These are phyloP conservation scores for Carex cristatella DNA, from an alignment of 176 grass and related monocot genomes.

Conservation along the genomic window DNA sequence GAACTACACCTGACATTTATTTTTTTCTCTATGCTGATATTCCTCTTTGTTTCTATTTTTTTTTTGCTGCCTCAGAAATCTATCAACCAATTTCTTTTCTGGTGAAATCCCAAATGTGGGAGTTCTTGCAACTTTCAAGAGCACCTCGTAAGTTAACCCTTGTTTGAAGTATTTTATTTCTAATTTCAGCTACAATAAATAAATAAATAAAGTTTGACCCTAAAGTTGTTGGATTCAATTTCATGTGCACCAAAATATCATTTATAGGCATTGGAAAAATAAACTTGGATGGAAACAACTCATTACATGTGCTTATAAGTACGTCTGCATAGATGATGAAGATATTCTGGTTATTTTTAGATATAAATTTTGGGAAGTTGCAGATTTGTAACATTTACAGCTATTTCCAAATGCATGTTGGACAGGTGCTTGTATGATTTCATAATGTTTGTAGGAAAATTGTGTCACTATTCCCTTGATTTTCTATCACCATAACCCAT, in stretches of 20 bases:
- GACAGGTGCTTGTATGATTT: not conserved
- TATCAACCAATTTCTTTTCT: slow-evolving; percentile 95
- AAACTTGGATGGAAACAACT: not conserved
- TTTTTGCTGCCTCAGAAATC: slow-evolving; percentile 37
- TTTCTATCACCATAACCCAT: not conserved
- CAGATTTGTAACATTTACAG: not conserved
- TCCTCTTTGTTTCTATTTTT: not conserved
- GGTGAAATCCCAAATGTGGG: slow-evolving; percentile 83
- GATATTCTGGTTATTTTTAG: not conserved
- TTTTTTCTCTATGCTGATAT: not conserved
- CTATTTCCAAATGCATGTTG: not conserved
- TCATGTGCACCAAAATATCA: not conserved
- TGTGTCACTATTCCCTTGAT: not conserved
- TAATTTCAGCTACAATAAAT: not conserved
- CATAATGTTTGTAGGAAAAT: not conserved
- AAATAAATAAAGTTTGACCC: not conserved
- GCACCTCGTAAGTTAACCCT: slow-evolving; percentile 65
- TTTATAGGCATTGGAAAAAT: not conserved
- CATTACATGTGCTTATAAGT: not conserved
- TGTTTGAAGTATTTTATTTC: slow-evolving; percentile 1
- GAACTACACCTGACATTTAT: not conserved
- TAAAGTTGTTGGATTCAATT: not conserved
- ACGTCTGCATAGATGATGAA: not conserved
- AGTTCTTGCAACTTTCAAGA: slow-evolving; percentile 78
- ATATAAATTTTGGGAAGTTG: not conserved